Percentiles rank a stretch among this genome's conserved stretches.
These are phyloP conservation scores for Fusarium sp. DNA, from an alignment of 2,329 filamentous ascomycete genomes.

Conservation along the genomic window DNA sequence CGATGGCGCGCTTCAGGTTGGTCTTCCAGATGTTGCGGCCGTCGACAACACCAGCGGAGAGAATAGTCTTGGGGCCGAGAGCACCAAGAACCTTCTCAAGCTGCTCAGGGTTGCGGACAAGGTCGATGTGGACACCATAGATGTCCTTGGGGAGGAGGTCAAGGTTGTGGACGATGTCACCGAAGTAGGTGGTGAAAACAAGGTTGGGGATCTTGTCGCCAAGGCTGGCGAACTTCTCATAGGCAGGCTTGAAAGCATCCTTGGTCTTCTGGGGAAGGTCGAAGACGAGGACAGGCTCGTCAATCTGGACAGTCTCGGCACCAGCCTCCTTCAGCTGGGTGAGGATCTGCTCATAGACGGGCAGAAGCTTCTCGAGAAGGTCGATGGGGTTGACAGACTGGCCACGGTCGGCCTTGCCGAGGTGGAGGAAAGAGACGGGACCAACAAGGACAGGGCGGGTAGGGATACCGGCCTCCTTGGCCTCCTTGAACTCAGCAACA, in stretches of 20 bases:
- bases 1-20: conserved; percentile 96
- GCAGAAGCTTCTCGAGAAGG: conserved; percentile 92
- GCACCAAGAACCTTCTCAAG: conserved; percentile 86
- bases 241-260: conserved; percentile 97
- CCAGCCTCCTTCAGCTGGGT: conserved; percentile 95
- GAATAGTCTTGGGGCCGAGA: conserved; percentile 88
- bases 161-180: conserved; percentile 99
- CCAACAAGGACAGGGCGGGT: conserved; percentile 96
- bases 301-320: conserved; percentile 97
- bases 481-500: conserved; percentile 93
- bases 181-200: conserved; percentile 97
- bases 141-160: conserved; percentile 86
- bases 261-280: conserved; percentile 92
- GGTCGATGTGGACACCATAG: conserved; percentile 92
- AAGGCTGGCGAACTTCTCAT: conserved; percentile 86
- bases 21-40: conserved; percentile 99
- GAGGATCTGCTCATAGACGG: conserved; percentile 94
- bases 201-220: conserved; percentile 88
- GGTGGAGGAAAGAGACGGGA: conserved; percentile 96
- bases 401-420: conserved; percentile 97
- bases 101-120: conserved; percentile 98
- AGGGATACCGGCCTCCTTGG: conserved; percentile 93
- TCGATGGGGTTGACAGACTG: conserved; percentile 94
- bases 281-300: conserved; percentile 97
- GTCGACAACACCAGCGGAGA: conserved; percentile 97